These are phyloP conservation scores for Trichophyton mentagrophytes DNA, from an alignment of 2,329 filamentous ascomycete genomes.

Conservation along the genomic window DNA sequence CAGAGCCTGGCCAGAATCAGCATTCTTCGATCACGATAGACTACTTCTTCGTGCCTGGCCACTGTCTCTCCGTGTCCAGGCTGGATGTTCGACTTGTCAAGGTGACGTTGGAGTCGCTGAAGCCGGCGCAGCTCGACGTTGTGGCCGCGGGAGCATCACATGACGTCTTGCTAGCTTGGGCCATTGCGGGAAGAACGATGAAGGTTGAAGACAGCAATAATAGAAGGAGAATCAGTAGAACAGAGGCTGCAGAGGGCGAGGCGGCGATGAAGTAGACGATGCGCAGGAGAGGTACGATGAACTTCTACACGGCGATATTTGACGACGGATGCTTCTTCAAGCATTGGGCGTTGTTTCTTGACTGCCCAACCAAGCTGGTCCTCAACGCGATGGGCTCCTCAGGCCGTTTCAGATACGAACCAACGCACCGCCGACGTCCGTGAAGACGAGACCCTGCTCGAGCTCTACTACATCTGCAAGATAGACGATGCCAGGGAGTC, in stretches of 20 bases:
- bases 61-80: not conserved
- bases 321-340: not conserved
- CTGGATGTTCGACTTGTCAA: not conserved
- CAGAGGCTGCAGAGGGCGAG: not conserved
- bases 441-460: constrained; percentile 2
- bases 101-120: not conserved
- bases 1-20: not conserved
- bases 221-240: not conserved
- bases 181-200: not conserved
- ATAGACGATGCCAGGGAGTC: constrained; percentile 4
- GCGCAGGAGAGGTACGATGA: not conserved
- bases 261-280: not conserved
- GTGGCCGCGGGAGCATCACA: not conserved
- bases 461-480: constrained; percentile 8
- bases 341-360: constrained; percentile 1
- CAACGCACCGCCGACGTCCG: constrained; percentile 5
- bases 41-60: not conserved
- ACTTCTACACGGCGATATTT: not conserved
- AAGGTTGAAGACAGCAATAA: not conserved
- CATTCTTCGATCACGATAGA: not conserved
- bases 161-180: not conserved
- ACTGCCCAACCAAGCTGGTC: constrained; percentile 1
- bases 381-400: constrained; percentile 7
- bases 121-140: not conserved
- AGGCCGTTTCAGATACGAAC: constrained; percentile 6